Conservation (phyloP, 192 early-diverging fungal genomes). For the Coemansia sp. region DNA sequence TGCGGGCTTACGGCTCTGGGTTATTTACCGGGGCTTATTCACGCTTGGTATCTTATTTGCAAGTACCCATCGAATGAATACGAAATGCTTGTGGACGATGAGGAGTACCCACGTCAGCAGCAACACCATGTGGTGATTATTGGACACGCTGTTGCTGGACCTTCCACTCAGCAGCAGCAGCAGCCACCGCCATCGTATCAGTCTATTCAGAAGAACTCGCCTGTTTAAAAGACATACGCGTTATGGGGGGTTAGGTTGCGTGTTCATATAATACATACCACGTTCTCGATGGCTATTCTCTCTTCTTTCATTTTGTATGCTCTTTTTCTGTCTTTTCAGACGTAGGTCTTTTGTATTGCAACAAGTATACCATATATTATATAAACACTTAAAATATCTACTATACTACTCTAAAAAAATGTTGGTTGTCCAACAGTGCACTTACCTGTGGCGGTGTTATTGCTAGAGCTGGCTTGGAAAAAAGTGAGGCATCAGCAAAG, state of each 20-base stretch:
- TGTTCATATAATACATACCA: too few relatives aligned
- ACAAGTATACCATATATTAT: too few relatives aligned
- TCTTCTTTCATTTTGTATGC: neutral
- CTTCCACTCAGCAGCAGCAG: conserved; percentile 11
- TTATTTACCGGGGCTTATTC: conserved; percentile 68
- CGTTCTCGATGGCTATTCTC: too few relatives aligned
- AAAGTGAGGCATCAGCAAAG: conserved; percentile 35
- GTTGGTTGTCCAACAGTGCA: too few relatives aligned
- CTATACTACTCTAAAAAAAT: neutral
- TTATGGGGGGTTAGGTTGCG: too few relatives aligned
- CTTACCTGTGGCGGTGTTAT: too few relatives aligned
- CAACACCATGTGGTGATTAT: conserved; percentile 37
- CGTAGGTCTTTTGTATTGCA: too few relatives aligned
- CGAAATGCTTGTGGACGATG: conserved; percentile 47
- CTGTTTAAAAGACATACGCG: too few relatives aligned
- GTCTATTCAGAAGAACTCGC: neutral
- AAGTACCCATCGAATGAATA: conserved; percentile 51
- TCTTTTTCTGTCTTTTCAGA: neutral
- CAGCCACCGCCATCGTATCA: conserved; percentile 31
- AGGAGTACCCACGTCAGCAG: conserved; percentile 22
- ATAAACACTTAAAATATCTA: neutral
- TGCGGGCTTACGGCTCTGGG: conserved; percentile 67
- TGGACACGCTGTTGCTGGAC: conserved; percentile 3
- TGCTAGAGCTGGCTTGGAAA: too few relatives aligned
- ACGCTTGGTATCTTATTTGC: conserved; percentile 65